Evolutionary conservation across 1,284 basidiomycete genomes (phyloP).

Genomic region (Malassezia cuniculi): DNA sequence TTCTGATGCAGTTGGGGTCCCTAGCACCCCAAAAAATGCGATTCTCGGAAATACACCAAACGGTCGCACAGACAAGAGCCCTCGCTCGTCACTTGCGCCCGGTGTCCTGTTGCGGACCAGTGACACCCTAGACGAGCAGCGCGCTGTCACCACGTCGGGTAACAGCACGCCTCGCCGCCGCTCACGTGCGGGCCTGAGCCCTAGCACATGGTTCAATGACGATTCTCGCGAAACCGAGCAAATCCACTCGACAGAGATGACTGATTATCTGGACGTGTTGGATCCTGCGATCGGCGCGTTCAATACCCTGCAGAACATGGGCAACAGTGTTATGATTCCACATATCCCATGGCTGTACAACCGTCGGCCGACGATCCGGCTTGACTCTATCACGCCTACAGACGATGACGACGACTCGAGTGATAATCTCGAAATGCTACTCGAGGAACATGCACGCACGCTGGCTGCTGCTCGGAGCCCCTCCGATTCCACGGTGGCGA

Average conservation of each 20-base stretch:
- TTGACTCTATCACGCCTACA: conserved; percentile 36
- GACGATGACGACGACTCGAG: neutral
- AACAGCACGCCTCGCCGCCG: too few species aligned
- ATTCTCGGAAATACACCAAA: too few species aligned
- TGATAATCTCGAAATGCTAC: neutral
- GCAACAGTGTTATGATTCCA: conserved; percentile 63
- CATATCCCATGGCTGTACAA: conserved; percentile 56
- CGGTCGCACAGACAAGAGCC: too few species aligned
- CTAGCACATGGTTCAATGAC: too few species aligned
- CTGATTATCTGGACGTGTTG: conserved; percentile 55
- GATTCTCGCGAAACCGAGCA: conserved; percentile 10
- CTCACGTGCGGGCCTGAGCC: too few species aligned
- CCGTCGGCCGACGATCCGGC: conserved; percentile 55
- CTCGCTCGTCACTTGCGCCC: too few species aligned
- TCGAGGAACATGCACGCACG: conserved; percentile 2
- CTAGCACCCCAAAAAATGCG: too few species aligned
- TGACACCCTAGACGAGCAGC: too few species aligned
- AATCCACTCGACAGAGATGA: conserved; percentile 29
- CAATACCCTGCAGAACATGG: conserved; percentile 61
- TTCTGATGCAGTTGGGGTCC: too few species aligned
- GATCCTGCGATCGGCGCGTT: conserved; percentile 62
- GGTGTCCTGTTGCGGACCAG: too few species aligned
- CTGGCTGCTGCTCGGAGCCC: too few species aligned
- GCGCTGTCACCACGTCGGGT: too few species aligned
- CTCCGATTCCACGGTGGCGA: neutral